These are phyloP conservation scores for Poa pratensis DNA, from an alignment of 176 grass and related monocot genomes.

Conservation along the genomic window DNA sequence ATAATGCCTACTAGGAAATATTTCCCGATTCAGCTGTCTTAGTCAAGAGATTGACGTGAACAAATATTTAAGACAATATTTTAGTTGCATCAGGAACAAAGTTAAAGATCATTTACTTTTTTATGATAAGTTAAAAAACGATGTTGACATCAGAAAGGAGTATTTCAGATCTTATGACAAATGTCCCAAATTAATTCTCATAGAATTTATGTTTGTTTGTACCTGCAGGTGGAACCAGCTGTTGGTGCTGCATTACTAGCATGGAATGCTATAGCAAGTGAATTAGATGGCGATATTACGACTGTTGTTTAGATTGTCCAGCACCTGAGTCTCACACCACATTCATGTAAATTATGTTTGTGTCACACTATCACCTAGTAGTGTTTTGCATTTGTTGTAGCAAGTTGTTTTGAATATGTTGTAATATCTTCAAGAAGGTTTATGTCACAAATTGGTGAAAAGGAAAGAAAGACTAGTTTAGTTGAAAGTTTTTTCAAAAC, in stretches of 20 bases:
- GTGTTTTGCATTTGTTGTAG: constrained; percentile 42
- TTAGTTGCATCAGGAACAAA: neutral
- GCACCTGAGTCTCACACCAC: neutral
- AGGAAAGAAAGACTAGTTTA: constrained; percentile 23
- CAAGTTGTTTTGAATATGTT: constrained; percentile 35
- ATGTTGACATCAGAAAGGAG: neutral
- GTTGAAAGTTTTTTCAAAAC: neutral
- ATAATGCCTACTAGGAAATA: constrained; percentile 25
- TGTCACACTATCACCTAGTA: constrained; percentile 24
- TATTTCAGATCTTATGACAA: neutral
- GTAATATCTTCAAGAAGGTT: constrained; percentile 42
- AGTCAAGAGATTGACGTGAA: neutral
- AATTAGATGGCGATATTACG: constrained; percentile 46
- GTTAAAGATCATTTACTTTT: neutral
- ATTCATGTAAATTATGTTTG: constrained; percentile 49
- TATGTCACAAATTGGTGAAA: constrained; percentile 21
- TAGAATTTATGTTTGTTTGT: constrained; percentile 23
- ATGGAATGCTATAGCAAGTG: constrained; percentile 58
- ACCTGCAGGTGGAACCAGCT: constrained; percentile 77
- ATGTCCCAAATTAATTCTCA: constrained; percentile 5
- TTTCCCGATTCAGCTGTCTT: constrained; percentile 10
- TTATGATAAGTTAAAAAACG: neutral
- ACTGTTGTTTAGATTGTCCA: constrained; percentile 27
- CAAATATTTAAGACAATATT: constrained; percentile 20
- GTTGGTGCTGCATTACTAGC: constrained; percentile 74